Percentiles rank a stretch among this genome's conserved stretches.
Evolutionary conservation across 352 stramenopile species (phyloP).

Genomic region (Pythium utonaiense): DNA sequence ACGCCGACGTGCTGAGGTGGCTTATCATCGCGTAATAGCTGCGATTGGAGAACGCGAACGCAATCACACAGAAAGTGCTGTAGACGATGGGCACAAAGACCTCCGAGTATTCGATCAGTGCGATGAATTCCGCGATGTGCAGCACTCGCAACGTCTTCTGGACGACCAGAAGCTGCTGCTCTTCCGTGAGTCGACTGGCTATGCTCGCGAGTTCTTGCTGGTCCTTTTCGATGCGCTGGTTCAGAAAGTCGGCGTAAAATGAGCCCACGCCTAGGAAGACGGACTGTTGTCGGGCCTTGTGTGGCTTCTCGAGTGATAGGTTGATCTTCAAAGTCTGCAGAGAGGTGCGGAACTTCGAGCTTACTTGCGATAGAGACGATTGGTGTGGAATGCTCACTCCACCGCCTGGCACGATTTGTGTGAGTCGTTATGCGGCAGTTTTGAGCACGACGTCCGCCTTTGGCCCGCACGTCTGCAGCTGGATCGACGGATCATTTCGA

Average conservation of each 20-base stretch:
- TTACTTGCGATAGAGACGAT: not conserved
- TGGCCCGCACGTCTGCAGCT: not conserved
- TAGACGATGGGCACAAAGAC: constrained; percentile 29
- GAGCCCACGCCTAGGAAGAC: not conserved
- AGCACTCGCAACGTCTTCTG: constrained; percentile 20
- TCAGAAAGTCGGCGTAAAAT: not conserved
- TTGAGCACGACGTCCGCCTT: not conserved
- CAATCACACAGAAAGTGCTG: constrained; percentile 22
- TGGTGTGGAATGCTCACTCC: too few relatives aligned
- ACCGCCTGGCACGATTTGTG: not conserved
- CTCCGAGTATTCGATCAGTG: constrained; percentile 29
- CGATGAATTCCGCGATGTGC: constrained; percentile 24
- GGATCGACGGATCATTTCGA: constrained; percentile 3
- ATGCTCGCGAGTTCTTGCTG: not conserved
- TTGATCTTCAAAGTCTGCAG: not conserved
- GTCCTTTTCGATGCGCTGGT: not conserved
- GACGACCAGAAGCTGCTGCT: constrained; percentile 1
- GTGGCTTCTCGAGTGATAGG: not conserved
- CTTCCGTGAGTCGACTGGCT: not conserved
- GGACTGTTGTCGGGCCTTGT: not conserved
- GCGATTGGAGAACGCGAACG: constrained; percentile 26
- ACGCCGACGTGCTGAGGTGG: not conserved
- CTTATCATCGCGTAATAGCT: constrained; percentile 20
- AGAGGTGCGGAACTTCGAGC: not conserved
- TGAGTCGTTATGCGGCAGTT: not conserved